Evolutionary conservation across 495 filamentous ascomycete genomes (phyloP).

Genomic region (Polyplosphaeria fusca): DNA sequence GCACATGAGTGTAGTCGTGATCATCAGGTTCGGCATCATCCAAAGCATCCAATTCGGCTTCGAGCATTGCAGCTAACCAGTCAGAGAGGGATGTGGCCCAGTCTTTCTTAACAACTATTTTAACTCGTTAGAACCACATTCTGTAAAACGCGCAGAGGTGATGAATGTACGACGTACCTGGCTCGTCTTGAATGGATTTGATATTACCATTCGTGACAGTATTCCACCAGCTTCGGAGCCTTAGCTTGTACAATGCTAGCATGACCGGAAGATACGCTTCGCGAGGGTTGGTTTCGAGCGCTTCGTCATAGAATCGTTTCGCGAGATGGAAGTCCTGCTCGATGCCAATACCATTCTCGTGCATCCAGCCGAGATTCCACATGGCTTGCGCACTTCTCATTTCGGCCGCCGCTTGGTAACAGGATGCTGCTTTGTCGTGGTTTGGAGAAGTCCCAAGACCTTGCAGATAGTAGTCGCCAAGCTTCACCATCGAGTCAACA

Average conservation of each 20-base stretch:
- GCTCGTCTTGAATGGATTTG: conserved; percentile 85
- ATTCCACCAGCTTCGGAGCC: conserved; percentile 87
- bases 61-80: conserved; percentile 80
- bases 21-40: conserved; percentile 51
- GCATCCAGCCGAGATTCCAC: conserved; percentile 99
- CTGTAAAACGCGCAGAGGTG: neutral
- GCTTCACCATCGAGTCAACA: conserved; percentile 91
- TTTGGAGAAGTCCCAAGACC: conserved; percentile 72
- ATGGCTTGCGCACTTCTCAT: conserved; percentile 90
- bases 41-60: conserved; percentile 65
- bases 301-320: conserved; percentile 92
- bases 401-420: conserved; percentile 85
- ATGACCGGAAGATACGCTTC: conserved; percentile 96
- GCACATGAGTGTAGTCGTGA: conserved; percentile 45
- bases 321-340: conserved; percentile 96
- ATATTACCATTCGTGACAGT: conserved; percentile 81
- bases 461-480: conserved; percentile 92
- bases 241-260: conserved; percentile 79
- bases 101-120: conserved; percentile 59
- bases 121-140: conserved; percentile 15
- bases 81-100: conserved; percentile 76
- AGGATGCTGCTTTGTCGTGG: conserved; percentile 83
- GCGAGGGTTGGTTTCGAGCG: conserved; percentile 73
- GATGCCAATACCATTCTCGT: conserved; percentile 92
- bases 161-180: conserved; percentile 57